phyloP scores from a whole-genome alignment of 441 rosid species.

The Euphorbia schlechtendalii region DNA sequence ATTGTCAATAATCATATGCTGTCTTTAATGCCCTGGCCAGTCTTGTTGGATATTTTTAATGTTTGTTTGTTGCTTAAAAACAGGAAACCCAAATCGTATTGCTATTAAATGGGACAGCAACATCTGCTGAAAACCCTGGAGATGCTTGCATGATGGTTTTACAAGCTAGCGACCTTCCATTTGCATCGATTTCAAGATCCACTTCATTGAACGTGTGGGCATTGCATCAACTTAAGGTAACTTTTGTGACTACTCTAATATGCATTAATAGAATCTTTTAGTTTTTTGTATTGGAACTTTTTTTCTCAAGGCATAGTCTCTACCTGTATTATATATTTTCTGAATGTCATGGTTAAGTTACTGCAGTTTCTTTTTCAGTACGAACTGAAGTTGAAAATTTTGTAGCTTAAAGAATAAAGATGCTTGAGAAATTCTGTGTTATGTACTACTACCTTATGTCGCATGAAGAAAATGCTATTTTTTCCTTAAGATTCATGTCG shows the following conservation, averaged over 20 bases:
- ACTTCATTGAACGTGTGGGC: constrained; percentile 39
- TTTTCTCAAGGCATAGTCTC: no score
- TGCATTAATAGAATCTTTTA: neutral
- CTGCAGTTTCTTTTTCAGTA: no score
- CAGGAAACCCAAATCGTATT: constrained; percentile 75
- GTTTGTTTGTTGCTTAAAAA: constrained; percentile 16
- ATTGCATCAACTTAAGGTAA: constrained; percentile 61
- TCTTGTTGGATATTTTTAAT: constrained; percentile 18
- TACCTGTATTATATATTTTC: no score
- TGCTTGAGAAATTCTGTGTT: no score
- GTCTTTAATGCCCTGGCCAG: no score
- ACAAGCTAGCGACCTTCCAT: constrained; percentile 61
- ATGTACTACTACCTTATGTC: no score
- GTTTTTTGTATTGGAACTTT: no score
- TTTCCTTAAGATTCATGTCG: no score
- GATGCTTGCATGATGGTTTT: constrained; percentile 72
- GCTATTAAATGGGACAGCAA: constrained; percentile 44
- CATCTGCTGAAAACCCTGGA: constrained; percentile 46
- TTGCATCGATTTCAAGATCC: constrained; percentile 45
- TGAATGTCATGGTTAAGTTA: no score
- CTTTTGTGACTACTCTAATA: constrained; percentile 8
- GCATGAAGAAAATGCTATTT: no score
- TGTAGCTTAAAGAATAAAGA: no score
- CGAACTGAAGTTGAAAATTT: no score
- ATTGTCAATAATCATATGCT: constrained; percentile 10